A percentile compares a stretch with the other conserved stretches of the same genome.
Conservation (phyloP, 2,329 filamentous ascomycete species). For the Aspergillus tubingensis region DNA sequence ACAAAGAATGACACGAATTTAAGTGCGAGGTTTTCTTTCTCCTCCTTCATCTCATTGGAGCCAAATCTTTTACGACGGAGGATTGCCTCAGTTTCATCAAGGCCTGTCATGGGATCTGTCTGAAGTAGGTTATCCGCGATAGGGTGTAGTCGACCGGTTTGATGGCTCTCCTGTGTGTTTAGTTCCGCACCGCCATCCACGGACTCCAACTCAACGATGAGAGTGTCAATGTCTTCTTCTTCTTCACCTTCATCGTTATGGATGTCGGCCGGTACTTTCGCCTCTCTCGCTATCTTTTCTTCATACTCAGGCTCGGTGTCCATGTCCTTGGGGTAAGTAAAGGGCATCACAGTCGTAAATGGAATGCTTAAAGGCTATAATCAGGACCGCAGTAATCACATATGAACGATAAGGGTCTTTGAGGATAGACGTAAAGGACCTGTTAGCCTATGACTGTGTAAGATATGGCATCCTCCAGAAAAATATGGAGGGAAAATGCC, state of each 20-base stretch:
- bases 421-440: background rate
- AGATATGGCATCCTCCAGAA: background rate
- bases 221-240: slow-evolving; percentile 71
- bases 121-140: slow-evolving; percentile 75
- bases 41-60: slow-evolving; percentile 87
- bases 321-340: background rate
- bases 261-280: background rate
- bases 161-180: slow-evolving; percentile 60
- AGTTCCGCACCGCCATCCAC: slow-evolving; percentile 42
- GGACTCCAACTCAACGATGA: slow-evolving; percentile 69
- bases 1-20: slow-evolving; percentile 84
- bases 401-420: background rate
- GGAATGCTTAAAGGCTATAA: no score
- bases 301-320: background rate
- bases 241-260: slow-evolving; percentile 5
- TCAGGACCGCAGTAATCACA: background rate
- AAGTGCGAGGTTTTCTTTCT: slow-evolving; percentile 79
- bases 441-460: background rate
- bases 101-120: slow-evolving; percentile 72
- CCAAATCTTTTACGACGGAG: slow-evolving; percentile 70
- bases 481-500: background rate
- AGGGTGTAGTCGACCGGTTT: slow-evolving; percentile 56
- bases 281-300: background rate
- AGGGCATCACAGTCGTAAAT: background rate
- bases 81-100: slow-evolving; percentile 70